Conservation (phyloP, 2,329 filamentous ascomycete species). For the Ophiosphaerella herpotricha region DNA sequence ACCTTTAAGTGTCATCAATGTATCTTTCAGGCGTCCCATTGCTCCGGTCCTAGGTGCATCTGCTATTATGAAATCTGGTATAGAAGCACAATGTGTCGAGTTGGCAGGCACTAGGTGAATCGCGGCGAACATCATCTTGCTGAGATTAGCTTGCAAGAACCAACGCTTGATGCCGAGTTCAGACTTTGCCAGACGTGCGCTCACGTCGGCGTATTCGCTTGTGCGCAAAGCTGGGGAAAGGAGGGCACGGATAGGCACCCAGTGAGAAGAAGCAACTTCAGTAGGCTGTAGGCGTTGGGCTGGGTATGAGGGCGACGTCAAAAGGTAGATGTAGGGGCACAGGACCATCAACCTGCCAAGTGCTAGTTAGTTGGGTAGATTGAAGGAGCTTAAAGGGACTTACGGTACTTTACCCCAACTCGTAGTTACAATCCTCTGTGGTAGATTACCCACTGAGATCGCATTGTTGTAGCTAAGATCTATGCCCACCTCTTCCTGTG, state of each 20-base stretch:
- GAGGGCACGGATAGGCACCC: slow-evolving; percentile 67
- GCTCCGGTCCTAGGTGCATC: slow-evolving; percentile 11
- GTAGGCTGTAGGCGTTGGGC: slow-evolving; percentile 67
- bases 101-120: slow-evolving; percentile 66
- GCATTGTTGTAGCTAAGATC: slow-evolving; percentile 58
- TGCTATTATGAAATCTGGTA: slow-evolving; percentile 54
- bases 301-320: slow-evolving; percentile 61
- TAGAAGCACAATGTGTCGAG: slow-evolving; percentile 61
- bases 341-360: slow-evolving; percentile 66
- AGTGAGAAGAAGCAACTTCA: slow-evolving; percentile 71
- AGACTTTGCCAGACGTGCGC: slow-evolving; percentile 63
- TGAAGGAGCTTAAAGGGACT: slow-evolving; percentile 26
- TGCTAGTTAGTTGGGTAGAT: slow-evolving; percentile 1
- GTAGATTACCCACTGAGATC: slow-evolving; percentile 63
- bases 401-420: slow-evolving; percentile 69
- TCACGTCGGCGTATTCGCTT: slow-evolving; percentile 66
- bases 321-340: slow-evolving; percentile 69
- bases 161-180: slow-evolving; percentile 60
- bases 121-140: slow-evolving; percentile 70
- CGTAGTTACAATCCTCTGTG: slow-evolving; percentile 68
- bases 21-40: slow-evolving; percentile 19
- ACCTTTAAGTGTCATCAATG: slow-evolving; percentile 21
- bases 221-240: slow-evolving; percentile 65
- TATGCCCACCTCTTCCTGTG: slow-evolving; percentile 68
- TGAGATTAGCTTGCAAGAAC: slow-evolving; percentile 61